phyloP scores from a whole-genome alignment of 768 basidiomycete genomes.

The Tricholoma furcatifolium region DNA sequence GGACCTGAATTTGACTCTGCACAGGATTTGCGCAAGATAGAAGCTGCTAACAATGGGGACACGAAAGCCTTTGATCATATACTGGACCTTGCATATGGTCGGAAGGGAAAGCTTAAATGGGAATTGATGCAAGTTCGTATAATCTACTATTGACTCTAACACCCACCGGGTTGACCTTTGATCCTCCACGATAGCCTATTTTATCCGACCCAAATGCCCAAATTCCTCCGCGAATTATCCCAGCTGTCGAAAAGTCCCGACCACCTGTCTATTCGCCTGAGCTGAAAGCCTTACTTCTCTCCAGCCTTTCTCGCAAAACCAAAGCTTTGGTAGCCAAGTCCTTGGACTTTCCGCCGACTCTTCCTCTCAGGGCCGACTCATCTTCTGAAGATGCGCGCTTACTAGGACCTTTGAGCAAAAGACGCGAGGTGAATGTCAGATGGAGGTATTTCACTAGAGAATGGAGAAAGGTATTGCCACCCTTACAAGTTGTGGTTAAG shows the following conservation, averaged over 20 bases:
- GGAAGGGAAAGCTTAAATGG: slow-evolving; percentile 67
- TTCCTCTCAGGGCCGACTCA: slow-evolving; percentile 59
- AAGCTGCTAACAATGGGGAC: slow-evolving; percentile 52
- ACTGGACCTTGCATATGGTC: slow-evolving; percentile 72
- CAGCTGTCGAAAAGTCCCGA: slow-evolving; percentile 48
- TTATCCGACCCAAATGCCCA: slow-evolving; percentile 43
- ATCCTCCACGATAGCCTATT: slow-evolving; percentile 44
- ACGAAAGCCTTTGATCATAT: slow-evolving; percentile 52
- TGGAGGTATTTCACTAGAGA: slow-evolving; percentile 63
- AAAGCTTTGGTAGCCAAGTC: slow-evolving; percentile 41
- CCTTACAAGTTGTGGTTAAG: slow-evolving; percentile 47
- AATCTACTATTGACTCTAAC: background rate
- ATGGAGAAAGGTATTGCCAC: slow-evolving; percentile 55
- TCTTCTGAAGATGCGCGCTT: slow-evolving; percentile 55
- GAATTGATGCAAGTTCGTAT: slow-evolving; percentile 63
- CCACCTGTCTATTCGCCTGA: slow-evolving; percentile 67
- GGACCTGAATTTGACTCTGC: slow-evolving; percentile 1
- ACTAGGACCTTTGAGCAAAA: slow-evolving; percentile 68
- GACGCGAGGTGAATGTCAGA: slow-evolving; percentile 71
- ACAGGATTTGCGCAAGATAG: slow-evolving; percentile 54
- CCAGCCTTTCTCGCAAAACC: slow-evolving; percentile 41
- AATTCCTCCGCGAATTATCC: slow-evolving; percentile 48
- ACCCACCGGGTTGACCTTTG: background rate
- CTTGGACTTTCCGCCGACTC: slow-evolving; percentile 48
- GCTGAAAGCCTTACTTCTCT: slow-evolving; percentile 61